Base-by-base conservation (phyloP, 2,329 filamentous ascomycete genomes). In the Clonostachys byssicola region DNA sequence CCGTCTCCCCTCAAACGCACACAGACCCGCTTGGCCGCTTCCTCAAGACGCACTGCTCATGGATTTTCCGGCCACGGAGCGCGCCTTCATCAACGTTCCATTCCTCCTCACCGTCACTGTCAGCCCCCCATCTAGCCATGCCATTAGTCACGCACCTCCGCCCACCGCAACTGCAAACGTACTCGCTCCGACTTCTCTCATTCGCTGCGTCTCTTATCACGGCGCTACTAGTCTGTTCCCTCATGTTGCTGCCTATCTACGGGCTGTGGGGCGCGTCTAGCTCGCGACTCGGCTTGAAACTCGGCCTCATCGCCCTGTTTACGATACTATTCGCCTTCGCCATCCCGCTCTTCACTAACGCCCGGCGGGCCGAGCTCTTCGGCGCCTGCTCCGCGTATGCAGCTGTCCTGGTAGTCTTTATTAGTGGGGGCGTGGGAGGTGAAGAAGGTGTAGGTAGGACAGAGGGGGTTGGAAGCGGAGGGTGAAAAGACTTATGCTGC, bases 281-380 rank as follows among this genome's bases (percentile, higher is more conserved):
- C 18, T 20, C 18, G 18, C 18, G 16, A 34, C 7, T 42, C 23
- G 14, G 34, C 38, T 14, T 34, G 12, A 44, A 77, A 69, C 54
- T 73, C 66, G n/a, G 62, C 60, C 55, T 75, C 42, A 42, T 48
- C 23, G 41, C 42, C 20, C 20, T 23, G 5, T 49, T 49, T 35
- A 51, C 49, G 4, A 16, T 39, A 8, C 20, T 35, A 5, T 51
- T 51, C 40, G 44, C 48, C 8, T 13, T 33, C n/a, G 44, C 43
- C 30, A 30, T 49, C 5, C 39, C 44, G 6, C 12, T 49, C 14
- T 44, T 45, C 17, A 52, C 42, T 17, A 50, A 43, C 20, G 45
- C 50, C 10, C 23, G 42, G 34, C 20, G 50, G 4, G 43, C 46
- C 5, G 45, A 51, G 30, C 48, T 51, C 1, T 53, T 51, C 34